A percentile compares a stretch with the other conserved stretches of the same genome.
Conservation (phyloP, 1,284 basidiomycete species). For the Chalciporus sp. region DNA sequence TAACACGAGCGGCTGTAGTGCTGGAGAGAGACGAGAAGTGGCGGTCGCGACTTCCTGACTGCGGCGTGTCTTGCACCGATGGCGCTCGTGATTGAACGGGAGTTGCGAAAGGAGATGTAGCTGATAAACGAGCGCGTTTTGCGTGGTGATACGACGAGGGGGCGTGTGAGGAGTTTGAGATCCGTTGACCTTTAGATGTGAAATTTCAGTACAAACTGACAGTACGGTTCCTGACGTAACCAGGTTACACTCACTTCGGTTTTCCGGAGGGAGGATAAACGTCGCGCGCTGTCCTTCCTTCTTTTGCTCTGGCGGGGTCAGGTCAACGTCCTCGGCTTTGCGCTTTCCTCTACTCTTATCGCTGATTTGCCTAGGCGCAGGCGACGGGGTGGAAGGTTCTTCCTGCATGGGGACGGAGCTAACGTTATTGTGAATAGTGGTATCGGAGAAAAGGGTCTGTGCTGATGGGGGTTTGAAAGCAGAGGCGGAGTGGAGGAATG, state of each 20-base stretch:
- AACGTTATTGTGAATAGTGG: constrained; percentile 6
- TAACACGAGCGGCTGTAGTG: constrained; percentile 41
- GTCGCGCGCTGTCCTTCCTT: constrained; percentile 37
- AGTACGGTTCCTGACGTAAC: constrained; percentile 28
- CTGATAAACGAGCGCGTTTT: constrained; percentile 65
- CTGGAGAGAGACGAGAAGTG: constrained; percentile 58
- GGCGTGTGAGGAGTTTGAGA: constrained; percentile 46
- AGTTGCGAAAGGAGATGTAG: constrained; percentile 40
- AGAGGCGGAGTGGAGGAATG: constrained; percentile 13
- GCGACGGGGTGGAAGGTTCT: constrained; percentile 36
- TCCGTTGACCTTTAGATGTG: constrained; percentile 33
- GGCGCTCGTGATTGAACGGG: constrained; percentile 37
- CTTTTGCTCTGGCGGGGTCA: constrained; percentile 51
- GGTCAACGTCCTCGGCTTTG: constrained; percentile 51
- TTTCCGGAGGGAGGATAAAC: constrained; percentile 53
- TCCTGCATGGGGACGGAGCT: constrained; percentile 17
- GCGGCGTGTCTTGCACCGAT: constrained; percentile 35
- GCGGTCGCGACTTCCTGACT: constrained; percentile 35
- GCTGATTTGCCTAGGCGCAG: constrained; percentile 33
- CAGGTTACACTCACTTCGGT: constrained; percentile 35
- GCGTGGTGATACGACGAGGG: constrained; percentile 66
- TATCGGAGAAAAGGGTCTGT: constrained; percentile 17
- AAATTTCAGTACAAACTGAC: constrained; percentile 26
- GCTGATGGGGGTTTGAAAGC: constrained; percentile 22
- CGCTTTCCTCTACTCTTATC: constrained; percentile 49